Evolutionary conservation across 2,329 filamentous ascomycete species (phyloP).

Genomic region (Emergomyces orientalis): DNA sequence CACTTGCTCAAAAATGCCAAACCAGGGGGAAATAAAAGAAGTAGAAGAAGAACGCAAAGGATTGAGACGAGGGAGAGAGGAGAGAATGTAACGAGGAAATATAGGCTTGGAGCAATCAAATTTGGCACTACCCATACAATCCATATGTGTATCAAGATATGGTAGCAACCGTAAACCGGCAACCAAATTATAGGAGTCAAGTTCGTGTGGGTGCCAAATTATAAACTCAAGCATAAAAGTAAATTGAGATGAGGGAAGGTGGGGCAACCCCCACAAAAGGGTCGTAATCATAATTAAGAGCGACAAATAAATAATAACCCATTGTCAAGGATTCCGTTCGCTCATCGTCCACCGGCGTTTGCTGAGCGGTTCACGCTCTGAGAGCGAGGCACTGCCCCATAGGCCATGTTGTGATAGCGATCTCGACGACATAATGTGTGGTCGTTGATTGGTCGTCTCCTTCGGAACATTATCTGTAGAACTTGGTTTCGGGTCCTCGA

Average conservation of each 20-base stretch:
- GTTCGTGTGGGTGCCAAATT: background rate
- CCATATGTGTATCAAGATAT: background rate
- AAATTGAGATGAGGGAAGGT: too few relatives aligned
- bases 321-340: constrained; percentile 5
- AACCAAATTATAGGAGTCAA: background rate
- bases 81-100: background rate
- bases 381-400: constrained; percentile 28
- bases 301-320: background rate
- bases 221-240: background rate
- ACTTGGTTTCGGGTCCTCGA: constrained; percentile 20
- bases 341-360: constrained; percentile 15
- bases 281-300: background rate
- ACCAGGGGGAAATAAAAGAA: too few relatives aligned
- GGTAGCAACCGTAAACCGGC: background rate
- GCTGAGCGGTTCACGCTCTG: constrained; percentile 4
- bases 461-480: background rate
- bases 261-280: too few relatives aligned
- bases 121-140: background rate
- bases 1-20: background rate
- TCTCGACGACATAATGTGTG: constrained; percentile 24
- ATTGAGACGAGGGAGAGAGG: background rate
- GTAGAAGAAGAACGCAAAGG: background rate
- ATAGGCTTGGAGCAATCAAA: background rate
- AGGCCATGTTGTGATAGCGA: constrained; percentile 26
- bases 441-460: background rate